Evolutionary conservation across 352 stramenopile genomes (phyloP), one percentile per base, ranked within the genome.

Genomic region (Pythium oligandrum): DNA sequence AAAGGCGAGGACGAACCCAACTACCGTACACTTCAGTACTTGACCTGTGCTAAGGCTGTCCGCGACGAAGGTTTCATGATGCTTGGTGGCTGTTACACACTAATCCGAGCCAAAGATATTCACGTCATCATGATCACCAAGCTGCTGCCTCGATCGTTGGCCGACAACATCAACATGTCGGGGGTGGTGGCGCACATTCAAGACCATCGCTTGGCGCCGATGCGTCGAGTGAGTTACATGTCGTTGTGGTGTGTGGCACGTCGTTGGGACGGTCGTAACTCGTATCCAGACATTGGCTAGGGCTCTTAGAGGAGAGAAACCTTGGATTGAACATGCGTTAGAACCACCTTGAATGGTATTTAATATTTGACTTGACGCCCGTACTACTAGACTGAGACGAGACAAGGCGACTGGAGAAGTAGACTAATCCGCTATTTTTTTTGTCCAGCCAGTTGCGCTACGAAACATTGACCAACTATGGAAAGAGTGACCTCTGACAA

Each of bases 31-130:
- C 51, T 55, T 0, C 53, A 66, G 44, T 69, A 63, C 35, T 11
- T 74, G 10, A 74, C 66, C 30, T 71, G 62, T 12, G 59, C 62
- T 5, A 74, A 74, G 35, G 53, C 66, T 9, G 62, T 74, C 12
- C 44, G 62, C 2, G 66, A 74, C 44, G 66, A 74, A 61, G 66
- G 66, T 1, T 74, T 74, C 37, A 55, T 74, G 12, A 10, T 74
- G 35, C 59, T 74, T 1, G 63, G 63, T 1, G 66, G 63, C 2
- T 71, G 66, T 51, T 50, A 71, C 32, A 59, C 62, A 30, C 56
- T 75, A 4, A 53, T 75, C 12, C 66, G 63, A 36, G 57, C 66
- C 43, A 75, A 71, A 34, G 66, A 75, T 33, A 12, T 75, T 50
- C 66, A 69, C 42, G 36, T 71, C 9, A 48, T 74, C n/a, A 61